Percentiles rank a stretch among this genome's conserved stretches.
Conservation (phyloP, 805 yeast species). For the Saccharomycopsis guyanensis region DNA sequence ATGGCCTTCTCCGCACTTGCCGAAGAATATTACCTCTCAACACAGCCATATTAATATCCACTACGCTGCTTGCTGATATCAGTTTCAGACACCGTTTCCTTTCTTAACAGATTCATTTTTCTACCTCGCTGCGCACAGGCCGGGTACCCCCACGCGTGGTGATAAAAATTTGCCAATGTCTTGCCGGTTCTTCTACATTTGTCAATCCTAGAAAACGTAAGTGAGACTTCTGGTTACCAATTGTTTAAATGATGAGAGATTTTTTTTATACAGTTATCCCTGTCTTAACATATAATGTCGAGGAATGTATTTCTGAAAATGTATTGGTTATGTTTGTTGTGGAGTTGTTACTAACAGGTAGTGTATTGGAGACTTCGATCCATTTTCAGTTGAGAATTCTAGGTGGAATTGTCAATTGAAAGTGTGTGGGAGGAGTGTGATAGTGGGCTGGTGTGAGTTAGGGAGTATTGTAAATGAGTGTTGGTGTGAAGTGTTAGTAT, state of each 20-base stretch:
- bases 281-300: conserved; percentile 76
- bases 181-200: background rate
- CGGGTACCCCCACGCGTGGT: too few relatives aligned
- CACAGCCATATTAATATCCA: conserved; percentile 23
- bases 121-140: too few relatives aligned
- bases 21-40: conserved; percentile 33
- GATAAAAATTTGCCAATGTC: too few relatives aligned
- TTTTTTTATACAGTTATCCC: conserved; percentile 70
- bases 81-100: background rate
- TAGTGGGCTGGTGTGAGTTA: too few relatives aligned
- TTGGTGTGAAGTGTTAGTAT: too few relatives aligned
- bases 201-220: too few relatives aligned
- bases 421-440: too few relatives aligned
- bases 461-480: too few relatives aligned
- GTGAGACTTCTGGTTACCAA: background rate
- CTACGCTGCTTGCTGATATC: too few relatives aligned
- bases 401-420: background rate
- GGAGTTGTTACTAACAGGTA: too few relatives aligned
- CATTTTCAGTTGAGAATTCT: background rate
- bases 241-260: conserved; percentile 45
- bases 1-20: conserved; percentile 55
- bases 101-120: background rate
- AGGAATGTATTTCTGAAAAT: conserved; percentile 30
- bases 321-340: conserved; percentile 22
- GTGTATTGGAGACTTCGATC: too few relatives aligned